These are phyloP conservation scores for Tetradesmus lagerheimii DNA, from an alignment of 139 green algal genomes.

Conservation along the genomic window DNA sequence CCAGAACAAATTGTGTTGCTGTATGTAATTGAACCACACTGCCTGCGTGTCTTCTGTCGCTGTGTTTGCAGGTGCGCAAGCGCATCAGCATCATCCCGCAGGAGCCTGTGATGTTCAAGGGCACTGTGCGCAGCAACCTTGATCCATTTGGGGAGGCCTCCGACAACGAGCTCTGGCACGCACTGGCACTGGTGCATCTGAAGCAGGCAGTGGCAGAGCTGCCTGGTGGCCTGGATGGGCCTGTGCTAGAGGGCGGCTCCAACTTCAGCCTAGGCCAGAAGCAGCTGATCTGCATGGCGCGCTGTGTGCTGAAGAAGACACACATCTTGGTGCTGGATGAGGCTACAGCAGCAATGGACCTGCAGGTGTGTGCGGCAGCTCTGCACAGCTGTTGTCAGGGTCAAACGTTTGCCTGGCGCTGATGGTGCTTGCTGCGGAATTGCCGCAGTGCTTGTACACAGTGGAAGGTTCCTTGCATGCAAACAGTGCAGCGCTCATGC, in stretches of 20 bases:
- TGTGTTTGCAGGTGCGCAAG: slow-evolving; percentile 74
- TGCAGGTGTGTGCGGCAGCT: background rate
- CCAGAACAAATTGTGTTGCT: too few species aligned
- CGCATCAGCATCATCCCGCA: slow-evolving; percentile 90
- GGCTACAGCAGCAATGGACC: slow-evolving; percentile 37
- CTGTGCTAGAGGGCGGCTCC: slow-evolving; percentile 86
- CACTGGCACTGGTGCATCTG: slow-evolving; percentile 62
- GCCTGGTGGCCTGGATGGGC: slow-evolving; percentile 77
- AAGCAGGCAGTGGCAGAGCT: slow-evolving; percentile 62
- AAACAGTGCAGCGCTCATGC: background rate
- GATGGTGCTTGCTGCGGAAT: too few species aligned
- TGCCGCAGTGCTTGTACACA: too few species aligned
- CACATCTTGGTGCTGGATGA: slow-evolving; percentile 86
- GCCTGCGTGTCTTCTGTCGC: too few species aligned
- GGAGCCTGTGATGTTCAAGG: slow-evolving; percentile 95
- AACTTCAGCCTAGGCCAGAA: slow-evolving; percentile 93
- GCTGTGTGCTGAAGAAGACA: slow-evolving; percentile 67
- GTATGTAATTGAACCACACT: too few species aligned
- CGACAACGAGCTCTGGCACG: slow-evolving; percentile 79
- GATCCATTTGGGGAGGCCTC: slow-evolving; percentile 83
- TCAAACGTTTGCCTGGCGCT: too few species aligned
- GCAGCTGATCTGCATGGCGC: slow-evolving; percentile 94
- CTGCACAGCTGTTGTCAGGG: background rate
- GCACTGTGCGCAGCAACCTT: slow-evolving; percentile 92
- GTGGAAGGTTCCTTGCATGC: background rate